Base-by-base conservation (phyloP, 2,329 filamentous ascomycete species). In the Beauveria bassiana region DNA sequence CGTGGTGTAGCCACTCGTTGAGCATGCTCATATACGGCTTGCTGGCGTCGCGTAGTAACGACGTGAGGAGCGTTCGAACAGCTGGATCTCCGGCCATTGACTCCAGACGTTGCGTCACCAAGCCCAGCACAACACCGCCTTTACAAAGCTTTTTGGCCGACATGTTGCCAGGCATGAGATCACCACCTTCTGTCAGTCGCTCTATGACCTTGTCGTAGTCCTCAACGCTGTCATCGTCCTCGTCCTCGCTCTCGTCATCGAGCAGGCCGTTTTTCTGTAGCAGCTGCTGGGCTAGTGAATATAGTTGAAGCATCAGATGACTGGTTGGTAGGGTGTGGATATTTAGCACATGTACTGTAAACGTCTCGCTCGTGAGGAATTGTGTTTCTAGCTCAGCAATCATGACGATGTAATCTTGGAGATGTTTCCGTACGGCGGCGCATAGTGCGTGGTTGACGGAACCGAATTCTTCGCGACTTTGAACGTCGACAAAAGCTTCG, bases 1-100 rank as follows among this genome's bases (percentile, higher is more conserved):
- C 95, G 70, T 96, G 93, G 70, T 99, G 95, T 18, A 99, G 79
- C 95, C 95, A 99, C 73, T 98, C 93, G 70, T 99, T 99, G 64
- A 99, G 78, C 95, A 99, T 99, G 47, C 84, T 83, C 93, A 98
- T 97, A 72, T 99, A 99, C 0, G 95, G 95, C 61, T 89, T 85
- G 69, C 93, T 97, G 1, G 93, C 89, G 73, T 98, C 93, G 61
- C 91, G 84, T 47, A 99, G 75, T 31, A 99, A 76, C 3, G 87
- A 88, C 12, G 91, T 95, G 12, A 99, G 81, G 22, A 99, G 76
- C 26, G 87, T 84, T 65, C 91, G 85, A 22, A 95, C 93, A 0
- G 91, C 89, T 4, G 95, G 95, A 70, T 99, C 95, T 51, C 95
- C 95, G 1, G 93, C 95, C 85, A 97, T 93, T 16, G 89, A 87